These are phyloP conservation scores for Tolypocladium capitatum DNA, from an alignment of 2,329 filamentous ascomycete genomes.

Conservation along the genomic window DNA sequence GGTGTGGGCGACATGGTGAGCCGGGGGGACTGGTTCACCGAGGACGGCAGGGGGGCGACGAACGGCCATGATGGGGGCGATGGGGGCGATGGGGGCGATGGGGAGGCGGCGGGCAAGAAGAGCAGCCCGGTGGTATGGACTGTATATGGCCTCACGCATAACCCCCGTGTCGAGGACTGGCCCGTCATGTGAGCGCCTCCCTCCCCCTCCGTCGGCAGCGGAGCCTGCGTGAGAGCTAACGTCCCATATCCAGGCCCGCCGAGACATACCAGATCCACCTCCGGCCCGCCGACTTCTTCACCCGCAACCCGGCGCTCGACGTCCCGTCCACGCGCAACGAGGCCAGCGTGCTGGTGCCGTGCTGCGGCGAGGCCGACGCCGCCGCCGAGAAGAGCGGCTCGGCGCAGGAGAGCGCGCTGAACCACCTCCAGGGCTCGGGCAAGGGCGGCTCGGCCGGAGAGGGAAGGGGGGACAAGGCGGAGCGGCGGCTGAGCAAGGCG, in stretches of 20 bases:
- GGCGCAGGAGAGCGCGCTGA: constrained; percentile 16
- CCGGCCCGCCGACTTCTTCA: constrained; percentile 31
- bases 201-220: neutral
- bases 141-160: constrained; percentile 36
- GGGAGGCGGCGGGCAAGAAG: constrained; percentile 6
- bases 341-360: constrained; percentile 27
- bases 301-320: constrained; percentile 31
- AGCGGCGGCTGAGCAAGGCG: constrained; percentile 1
- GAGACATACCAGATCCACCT: constrained; percentile 32
- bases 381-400: constrained; percentile 4
- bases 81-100: no score
- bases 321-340: constrained; percentile 24
- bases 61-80: constrained; percentile 4
- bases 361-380: constrained; percentile 10
- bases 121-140: constrained; percentile 29
- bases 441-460: neutral
- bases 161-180: constrained; percentile 35
- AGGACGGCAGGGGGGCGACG: constrained; percentile 7
- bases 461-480: neutral
- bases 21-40: constrained; percentile 32
- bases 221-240: neutral
- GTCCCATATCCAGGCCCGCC: constrained; percentile 23
- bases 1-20: constrained; percentile 34
- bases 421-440: constrained; percentile 18
- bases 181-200: constrained; percentile 30